These are phyloP conservation scores for Aspergillus sergii DNA, from an alignment of 2,329 filamentous ascomycete genomes.

Conservation along the genomic window DNA sequence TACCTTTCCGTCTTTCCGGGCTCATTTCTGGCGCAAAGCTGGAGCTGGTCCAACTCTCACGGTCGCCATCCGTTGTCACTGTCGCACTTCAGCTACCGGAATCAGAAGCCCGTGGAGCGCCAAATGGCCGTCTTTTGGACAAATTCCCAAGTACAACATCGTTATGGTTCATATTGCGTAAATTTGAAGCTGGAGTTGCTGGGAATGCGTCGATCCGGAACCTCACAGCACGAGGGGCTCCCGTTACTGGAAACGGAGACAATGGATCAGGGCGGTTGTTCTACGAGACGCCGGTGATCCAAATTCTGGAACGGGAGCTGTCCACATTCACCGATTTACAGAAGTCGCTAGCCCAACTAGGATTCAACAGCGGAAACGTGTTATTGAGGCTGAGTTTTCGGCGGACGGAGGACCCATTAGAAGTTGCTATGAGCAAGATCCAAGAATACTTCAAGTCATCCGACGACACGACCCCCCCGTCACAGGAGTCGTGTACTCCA, in stretches of 20 bases:
- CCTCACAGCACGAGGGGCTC: slow-evolving; percentile 80
- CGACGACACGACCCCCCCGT: slow-evolving; percentile 32
- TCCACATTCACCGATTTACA: slow-evolving; percentile 79
- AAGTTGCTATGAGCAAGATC: slow-evolving; percentile 84
- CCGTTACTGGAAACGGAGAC: slow-evolving; percentile 55
- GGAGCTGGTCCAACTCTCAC: slow-evolving; percentile 84
- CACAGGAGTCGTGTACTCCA: slow-evolving; percentile 28
- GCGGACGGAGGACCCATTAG: slow-evolving; percentile 74
- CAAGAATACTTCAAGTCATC: slow-evolving; percentile 68
- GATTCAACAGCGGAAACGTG: slow-evolving; percentile 81
- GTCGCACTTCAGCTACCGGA: slow-evolving; percentile 85
- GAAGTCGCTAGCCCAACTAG: slow-evolving; percentile 83
- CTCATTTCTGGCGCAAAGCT: slow-evolving; percentile 85
- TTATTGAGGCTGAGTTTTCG: slow-evolving; percentile 77
- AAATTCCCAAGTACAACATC: slow-evolving; percentile 88
- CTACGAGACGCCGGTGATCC: slow-evolving; percentile 84
- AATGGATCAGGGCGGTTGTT: slow-evolving; percentile 72
- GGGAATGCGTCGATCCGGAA: slow-evolving; percentile 67
- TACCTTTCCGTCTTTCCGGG: slow-evolving; percentile 80
- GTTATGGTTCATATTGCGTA: slow-evolving; percentile 84
- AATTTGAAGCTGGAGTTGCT: slow-evolving; percentile 80
- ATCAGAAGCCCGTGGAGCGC: slow-evolving; percentile 64
- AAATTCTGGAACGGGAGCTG: slow-evolving; percentile 80
- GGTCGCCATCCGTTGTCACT: slow-evolving; percentile 80
- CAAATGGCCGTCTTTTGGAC: slow-evolving; percentile 71